These are phyloP conservation scores for Chalaropsis ovoidea DNA, from an alignment of 2,329 filamentous ascomycete genomes.

Conservation along the genomic window DNA sequence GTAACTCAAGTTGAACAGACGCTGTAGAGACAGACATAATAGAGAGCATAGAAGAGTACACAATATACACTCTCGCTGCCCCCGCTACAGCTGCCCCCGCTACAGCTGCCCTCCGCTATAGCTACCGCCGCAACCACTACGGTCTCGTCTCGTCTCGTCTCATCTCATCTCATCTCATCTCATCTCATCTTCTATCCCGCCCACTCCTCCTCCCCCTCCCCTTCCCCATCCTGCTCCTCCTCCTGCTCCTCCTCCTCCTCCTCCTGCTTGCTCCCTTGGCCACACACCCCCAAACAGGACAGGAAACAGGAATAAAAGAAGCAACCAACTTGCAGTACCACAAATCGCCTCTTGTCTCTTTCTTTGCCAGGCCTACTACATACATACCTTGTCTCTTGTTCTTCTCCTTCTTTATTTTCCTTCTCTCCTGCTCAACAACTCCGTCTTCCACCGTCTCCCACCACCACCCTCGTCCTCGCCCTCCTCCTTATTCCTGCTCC, in stretches of 20 bases:
- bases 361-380: background rate
- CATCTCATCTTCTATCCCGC: constrained; percentile 14
- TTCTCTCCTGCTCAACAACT: constrained; percentile 11
- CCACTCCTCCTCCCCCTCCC: background rate
- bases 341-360: constrained; percentile 10
- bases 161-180: constrained; percentile 5
- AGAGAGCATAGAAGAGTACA: background rate
- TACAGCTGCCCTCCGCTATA: background rate
- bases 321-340: background rate
- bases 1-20: constrained; percentile 6
- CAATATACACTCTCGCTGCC: background rate
- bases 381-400: constrained; percentile 5
- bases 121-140: background rate
- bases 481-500: constrained; percentile 1
- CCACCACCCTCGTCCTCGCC: background rate
- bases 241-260: background rate
- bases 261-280: background rate
- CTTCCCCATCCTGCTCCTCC: background rate
- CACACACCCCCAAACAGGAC: background rate
- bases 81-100: background rate
- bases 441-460: background rate
- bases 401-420: constrained; percentile 11
- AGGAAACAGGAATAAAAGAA: constrained; percentile 11
- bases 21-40: background rate
- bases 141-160: constrained; percentile 7